These are phyloP conservation scores for Penicillium decumbens DNA, from an alignment of 2,329 filamentous ascomycete genomes.

Conservation along the genomic window DNA sequence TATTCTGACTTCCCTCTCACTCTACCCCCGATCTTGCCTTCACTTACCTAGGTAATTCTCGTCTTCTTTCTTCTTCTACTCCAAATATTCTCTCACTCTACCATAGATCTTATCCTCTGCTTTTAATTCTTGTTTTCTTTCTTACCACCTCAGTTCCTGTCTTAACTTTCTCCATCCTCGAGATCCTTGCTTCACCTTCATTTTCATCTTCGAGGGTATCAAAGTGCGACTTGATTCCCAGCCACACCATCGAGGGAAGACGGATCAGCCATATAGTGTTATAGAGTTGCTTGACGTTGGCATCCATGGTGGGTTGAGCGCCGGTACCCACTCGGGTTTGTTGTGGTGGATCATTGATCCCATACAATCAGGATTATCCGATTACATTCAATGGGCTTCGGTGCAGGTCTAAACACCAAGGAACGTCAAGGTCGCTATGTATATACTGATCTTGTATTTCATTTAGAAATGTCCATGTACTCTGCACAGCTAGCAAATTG, in stretches of 20 bases:
- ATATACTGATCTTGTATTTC: not conserved
- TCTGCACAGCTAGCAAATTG: constrained; percentile 2
- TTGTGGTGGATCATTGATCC: constrained; percentile 2
- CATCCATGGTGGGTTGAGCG: constrained; percentile 34
- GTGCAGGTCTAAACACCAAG: not conserved
- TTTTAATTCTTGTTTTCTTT: no score
- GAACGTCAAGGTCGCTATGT: no score
- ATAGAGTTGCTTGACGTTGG: constrained; percentile 29
- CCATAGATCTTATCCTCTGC: no score
- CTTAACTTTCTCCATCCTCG: no score
- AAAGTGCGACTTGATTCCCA: constrained; percentile 92
- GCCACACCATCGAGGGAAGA: constrained; percentile 78
- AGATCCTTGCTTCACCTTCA: no score
- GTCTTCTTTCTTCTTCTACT: no score
- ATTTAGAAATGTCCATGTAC: constrained; percentile 6
- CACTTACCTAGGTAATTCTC: no score
- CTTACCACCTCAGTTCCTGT: no score
- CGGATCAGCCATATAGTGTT: constrained; percentile 82
- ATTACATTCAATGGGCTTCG: not conserved
- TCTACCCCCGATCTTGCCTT: no score
- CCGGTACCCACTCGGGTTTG: not conserved
- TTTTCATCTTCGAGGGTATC: constrained; percentile 51
- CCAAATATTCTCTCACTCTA: no score
- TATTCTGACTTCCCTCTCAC: no score
- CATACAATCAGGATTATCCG: not conserved